Evolutionary conservation across 2,329 filamentous ascomycete species (phyloP), one percentile per base, ranked within the genome.

Genomic region (Ophiocordyceps camponoti-floridani): DNA sequence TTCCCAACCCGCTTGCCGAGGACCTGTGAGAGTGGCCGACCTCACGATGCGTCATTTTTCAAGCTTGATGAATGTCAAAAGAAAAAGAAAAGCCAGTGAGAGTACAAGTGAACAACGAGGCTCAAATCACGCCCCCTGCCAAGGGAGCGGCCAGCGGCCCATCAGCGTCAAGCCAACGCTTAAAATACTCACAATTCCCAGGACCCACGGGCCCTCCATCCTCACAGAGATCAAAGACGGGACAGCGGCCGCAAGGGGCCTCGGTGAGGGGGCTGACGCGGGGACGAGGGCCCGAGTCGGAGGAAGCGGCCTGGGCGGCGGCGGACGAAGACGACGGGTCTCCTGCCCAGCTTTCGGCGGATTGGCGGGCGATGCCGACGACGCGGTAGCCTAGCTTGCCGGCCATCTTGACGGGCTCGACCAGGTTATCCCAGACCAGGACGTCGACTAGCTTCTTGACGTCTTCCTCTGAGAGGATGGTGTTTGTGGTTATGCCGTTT

Each of bases 151-250:
- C 14, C 8, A n/a, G 14, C 5, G 14, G 38, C 4, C 18, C 5
- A 8, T 44, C 43, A 31, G n/a, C 12, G 9, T 40, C 72, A 41
- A 95, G 62, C 91, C 91, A 98, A 44, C 79, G 75, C 50, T 83
- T 75, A 56, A 94, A 95, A 58, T 98, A 98, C 45, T 86, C 82
- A 62, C 91, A 98, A 43, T 82, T 94, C 51, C 78, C 82, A 0
- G 89, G 85, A 54, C 82, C 93, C 19, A 98, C 86, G 0, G 87
- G 85, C 0, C 89, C 89, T 7, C 86, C 87, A 48, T 94, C 85
- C 51, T 85, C 82, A 58, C 91, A 98, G 2, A 96, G 71, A 47
- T 91, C 82, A 58, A 94, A 94, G 2, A 95, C 89, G 0, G 91
- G 91, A 61, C 91, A 98, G 45, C 78, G 73, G 2, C 89, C 88